These are phyloP conservation scores for Yarrowia yakushimensis DNA, from an alignment of 805 yeast species.

Conservation along the genomic window DNA sequence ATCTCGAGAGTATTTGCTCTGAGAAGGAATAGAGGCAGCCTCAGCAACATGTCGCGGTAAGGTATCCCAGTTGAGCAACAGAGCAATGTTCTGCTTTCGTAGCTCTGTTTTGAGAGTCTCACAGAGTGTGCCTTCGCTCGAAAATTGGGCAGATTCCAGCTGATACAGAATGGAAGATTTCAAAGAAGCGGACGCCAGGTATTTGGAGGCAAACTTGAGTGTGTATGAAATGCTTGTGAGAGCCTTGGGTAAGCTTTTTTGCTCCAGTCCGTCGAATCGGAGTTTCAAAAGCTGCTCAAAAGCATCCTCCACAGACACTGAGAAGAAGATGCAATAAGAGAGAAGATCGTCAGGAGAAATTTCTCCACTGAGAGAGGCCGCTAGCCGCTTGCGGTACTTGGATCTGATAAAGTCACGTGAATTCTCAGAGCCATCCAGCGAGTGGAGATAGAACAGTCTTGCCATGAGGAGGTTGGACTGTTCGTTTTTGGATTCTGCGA, in stretches of 20 bases:
- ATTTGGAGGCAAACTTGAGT: slow-evolving; percentile 3
- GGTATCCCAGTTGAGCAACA: background rate
- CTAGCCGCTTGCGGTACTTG: background rate
- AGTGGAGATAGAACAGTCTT: background rate
- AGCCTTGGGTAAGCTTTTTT: background rate
- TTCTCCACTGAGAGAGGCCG: background rate
- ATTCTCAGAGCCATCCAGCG: background rate
- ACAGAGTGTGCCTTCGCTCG: background rate
- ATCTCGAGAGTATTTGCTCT: slow-evolving; percentile 5
- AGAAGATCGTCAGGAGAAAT: background rate
- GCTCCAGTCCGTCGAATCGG: background rate
- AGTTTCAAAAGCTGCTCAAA: slow-evolving; percentile 1
- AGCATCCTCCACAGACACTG: background rate
- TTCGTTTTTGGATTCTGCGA: background rate
- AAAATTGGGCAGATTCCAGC: slow-evolving; percentile 13
- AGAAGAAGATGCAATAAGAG: slow-evolving; percentile 4
- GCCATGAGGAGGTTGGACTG: slow-evolving; percentile 9
- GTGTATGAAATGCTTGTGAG: background rate
- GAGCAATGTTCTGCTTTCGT: background rate
- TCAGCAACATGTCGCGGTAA: background rate
- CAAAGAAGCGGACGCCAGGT: background rate
- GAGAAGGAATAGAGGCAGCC: slow-evolving; percentile 7
- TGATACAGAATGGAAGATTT: slow-evolving; percentile 12
- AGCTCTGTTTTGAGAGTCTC: slow-evolving; percentile 3
- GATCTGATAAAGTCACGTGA: background rate